Conservation (phyloP, 2,329 filamentous ascomycete genomes). For the Metarhizium robertsii region DNA sequence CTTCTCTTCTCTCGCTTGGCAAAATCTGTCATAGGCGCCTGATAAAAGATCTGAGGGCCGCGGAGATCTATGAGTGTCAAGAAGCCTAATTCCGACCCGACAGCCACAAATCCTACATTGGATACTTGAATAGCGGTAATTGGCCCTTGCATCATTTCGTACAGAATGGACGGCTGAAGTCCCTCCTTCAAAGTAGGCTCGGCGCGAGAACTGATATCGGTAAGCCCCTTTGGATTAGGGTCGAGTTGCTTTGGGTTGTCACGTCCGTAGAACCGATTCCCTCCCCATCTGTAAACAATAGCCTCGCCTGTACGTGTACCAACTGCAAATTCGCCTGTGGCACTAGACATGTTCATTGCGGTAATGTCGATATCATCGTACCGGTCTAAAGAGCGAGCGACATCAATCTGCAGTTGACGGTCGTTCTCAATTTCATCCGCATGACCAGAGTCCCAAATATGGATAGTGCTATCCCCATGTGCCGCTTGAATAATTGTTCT, state of each 20-base stretch:
- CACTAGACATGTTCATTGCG: conserved; percentile 69
- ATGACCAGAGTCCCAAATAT: conserved; percentile 87
- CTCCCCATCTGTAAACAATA: conserved; percentile 79
- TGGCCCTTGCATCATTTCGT: conserved; percentile 75
- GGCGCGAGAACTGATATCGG: conserved; percentile 62
- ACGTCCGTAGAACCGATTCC: conserved; percentile 62
- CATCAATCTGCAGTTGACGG: conserved; percentile 71
- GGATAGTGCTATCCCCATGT: conserved; percentile 84
- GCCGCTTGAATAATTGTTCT: conserved; percentile 79
- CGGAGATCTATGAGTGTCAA: conserved; percentile 80
- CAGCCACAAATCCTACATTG: conserved; percentile 87
- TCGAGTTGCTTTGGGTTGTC: conserved; percentile 42
- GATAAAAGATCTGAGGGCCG: conserved; percentile 76
- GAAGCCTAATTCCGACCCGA: conserved; percentile 74
- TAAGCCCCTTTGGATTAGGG: conserved; percentile 59
- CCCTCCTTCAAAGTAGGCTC: conserved; percentile 71
- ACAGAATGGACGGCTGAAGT: conserved; percentile 67
- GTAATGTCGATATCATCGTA: conserved; percentile 68
- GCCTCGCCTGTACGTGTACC: conserved; percentile 79
- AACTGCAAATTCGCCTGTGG: conserved; percentile 74
- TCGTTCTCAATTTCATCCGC: conserved; percentile 90
- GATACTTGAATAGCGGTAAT: conserved; percentile 74
- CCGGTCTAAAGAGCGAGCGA: conserved; percentile 74
- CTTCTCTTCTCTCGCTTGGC: conserved; percentile 65
- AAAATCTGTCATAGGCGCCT: conserved; percentile 62